Evolutionary conservation across 495 filamentous ascomycete species (phyloP).

Genomic region (Penicillium cataractarum): DNA sequence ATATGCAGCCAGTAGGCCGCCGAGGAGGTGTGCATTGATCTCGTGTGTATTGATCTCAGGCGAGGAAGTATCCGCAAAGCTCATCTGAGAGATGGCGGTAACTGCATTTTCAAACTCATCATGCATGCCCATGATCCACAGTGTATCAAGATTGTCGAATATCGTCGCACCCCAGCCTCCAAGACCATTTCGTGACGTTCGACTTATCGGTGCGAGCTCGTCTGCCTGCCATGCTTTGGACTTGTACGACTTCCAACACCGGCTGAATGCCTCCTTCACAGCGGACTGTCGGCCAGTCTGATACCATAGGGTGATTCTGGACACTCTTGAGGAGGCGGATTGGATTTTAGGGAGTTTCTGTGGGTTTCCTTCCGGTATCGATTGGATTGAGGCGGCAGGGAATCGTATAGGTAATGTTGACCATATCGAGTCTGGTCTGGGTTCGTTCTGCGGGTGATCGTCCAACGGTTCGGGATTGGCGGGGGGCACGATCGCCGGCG

Average conservation of each 20-base stretch:
- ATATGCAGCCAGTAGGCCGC: conserved; percentile 54
- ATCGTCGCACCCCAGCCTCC: conserved; percentile 83
- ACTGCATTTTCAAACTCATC: conserved; percentile 80
- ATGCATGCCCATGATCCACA: conserved; percentile 86
- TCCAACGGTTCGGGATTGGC: not conserved
- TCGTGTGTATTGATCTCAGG: conserved; percentile 52
- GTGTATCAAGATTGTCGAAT: conserved; percentile 81
- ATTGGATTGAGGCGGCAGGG: conserved; percentile 3
- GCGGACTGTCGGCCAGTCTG: conserved; percentile 35
- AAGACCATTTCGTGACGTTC: conserved; percentile 63
- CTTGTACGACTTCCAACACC: conserved; percentile 67
- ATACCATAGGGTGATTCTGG: conserved; percentile 1
- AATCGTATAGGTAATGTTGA: conserved; percentile 18
- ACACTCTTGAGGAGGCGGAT: conserved; percentile 2
- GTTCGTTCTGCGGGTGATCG: not conserved
- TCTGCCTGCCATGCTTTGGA: conserved; percentile 69
- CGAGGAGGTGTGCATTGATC: conserved; percentile 53
- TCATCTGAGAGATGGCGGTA: conserved; percentile 64
- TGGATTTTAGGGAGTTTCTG: conserved; percentile 14
- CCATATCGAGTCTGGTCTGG: conserved; percentile 10
- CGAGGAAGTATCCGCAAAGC: conserved; percentile 56
- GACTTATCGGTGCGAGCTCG: conserved; percentile 64
- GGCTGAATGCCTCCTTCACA: conserved; percentile 62
- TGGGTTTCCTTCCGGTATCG: conserved; percentile 4
- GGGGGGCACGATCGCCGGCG: not conserved